Evolutionary conservation across 2,329 filamentous ascomycete genomes (phyloP).

Genomic region (Geoglossum cookeanum): DNA sequence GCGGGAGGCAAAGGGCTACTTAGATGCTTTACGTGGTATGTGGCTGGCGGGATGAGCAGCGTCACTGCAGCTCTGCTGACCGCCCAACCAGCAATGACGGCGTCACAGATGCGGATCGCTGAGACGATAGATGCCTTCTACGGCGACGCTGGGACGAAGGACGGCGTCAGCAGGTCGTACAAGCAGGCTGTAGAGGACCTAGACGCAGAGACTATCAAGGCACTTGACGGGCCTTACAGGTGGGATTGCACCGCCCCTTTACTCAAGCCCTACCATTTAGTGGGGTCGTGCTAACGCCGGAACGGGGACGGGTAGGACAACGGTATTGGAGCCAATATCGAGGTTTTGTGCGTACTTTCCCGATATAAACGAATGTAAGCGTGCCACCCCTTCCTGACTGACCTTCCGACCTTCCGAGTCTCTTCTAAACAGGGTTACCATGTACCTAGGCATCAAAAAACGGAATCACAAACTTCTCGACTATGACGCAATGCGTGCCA

Average conservation of each 20-base stretch:
- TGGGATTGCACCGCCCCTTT: conserved; percentile 17
- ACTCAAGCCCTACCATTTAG: neutral
- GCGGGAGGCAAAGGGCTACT: conserved; percentile 94
- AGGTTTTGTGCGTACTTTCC: conserved; percentile 97
- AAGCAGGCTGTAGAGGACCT: conserved; percentile 97
- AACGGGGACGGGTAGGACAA: conserved; percentile 36
- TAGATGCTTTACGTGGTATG: conserved; percentile 79
- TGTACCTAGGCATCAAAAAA: conserved; percentile 69
- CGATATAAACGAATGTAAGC: conserved; percentile 86
- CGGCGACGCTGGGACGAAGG: conserved; percentile 81
- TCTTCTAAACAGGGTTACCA: neutral
- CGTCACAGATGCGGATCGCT: conserved; percentile 96
- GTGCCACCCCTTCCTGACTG: neutral
- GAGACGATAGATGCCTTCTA: conserved; percentile 99
- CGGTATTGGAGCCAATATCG: conserved; percentile 86
- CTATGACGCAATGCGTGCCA: conserved; percentile 87
- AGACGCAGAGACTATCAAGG: conserved; percentile 96
- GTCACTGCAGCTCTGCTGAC: neutral
- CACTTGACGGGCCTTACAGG: conserved; percentile 87
- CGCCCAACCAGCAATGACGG: conserved; percentile 66
- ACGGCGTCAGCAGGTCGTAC: conserved; percentile 90
- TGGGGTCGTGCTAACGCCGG: neutral
- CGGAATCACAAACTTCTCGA: conserved; percentile 95
- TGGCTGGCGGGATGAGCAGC: conserved; percentile 1
- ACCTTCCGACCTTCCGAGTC: neutral